Evolutionary conservation across 129 eudicot genomes (phyloP).

Genomic region (Flaveria linearis): DNA sequence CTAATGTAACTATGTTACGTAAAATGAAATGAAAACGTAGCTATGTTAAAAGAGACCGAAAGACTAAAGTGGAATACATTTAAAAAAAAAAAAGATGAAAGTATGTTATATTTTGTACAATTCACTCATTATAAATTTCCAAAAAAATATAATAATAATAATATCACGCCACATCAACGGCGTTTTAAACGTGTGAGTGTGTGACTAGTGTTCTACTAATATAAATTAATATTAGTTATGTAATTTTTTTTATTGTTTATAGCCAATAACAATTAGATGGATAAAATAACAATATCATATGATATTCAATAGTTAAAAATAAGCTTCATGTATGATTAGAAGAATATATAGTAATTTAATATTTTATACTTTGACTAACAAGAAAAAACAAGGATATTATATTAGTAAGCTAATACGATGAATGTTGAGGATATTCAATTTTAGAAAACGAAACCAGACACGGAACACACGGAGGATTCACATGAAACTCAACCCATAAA

Average conservation of each 20-base stretch:
- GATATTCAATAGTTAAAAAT: not conserved
- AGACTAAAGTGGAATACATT: too few species aligned
- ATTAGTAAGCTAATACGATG: conserved; percentile 8
- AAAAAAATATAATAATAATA: too few species aligned
- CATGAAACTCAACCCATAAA: conserved; percentile 1
- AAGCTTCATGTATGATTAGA: not conserved
- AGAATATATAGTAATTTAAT: conserved; percentile 1
- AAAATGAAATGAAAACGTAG: too few species aligned
- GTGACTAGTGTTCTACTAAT: not conserved
- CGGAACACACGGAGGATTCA: not conserved
- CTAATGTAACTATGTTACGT: too few species aligned
- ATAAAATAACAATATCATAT: not conserved
- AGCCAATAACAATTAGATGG: not conserved
- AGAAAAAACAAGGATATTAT: not conserved
- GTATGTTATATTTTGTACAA: too few species aligned
- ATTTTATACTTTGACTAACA: not conserved
- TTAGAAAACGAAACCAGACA: not conserved
- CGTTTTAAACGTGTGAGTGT: not conserved
- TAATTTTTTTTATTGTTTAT: not conserved
- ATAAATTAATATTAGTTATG: too few species aligned
- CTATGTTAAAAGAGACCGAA: too few species aligned
- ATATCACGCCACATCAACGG: not conserved
- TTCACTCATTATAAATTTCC: too few species aligned
- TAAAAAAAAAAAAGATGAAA: too few species aligned
- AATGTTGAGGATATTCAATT: not conserved